These are phyloP conservation scores for Pharus latifolius DNA, from an alignment of 176 grass and related monocot genomes.

Conservation along the genomic window DNA sequence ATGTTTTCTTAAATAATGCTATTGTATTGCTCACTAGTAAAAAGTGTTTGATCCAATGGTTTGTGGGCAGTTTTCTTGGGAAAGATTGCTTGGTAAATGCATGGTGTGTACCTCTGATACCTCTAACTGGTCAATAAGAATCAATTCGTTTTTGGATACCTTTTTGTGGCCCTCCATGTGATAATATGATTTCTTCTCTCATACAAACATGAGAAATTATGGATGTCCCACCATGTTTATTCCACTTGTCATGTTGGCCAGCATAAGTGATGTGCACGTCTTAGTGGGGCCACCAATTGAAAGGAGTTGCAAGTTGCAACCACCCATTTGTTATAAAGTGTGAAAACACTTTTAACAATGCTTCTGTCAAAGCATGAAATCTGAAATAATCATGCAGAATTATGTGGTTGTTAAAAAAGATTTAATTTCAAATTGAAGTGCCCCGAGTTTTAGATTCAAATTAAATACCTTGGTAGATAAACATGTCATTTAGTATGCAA, in stretches of 20 bases:
- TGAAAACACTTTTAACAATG: background rate
- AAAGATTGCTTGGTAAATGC: background rate
- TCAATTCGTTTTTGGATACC: background rate
- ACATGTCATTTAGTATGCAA: background rate
- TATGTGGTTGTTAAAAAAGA: background rate
- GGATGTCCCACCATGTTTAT: background rate
- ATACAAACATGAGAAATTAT: background rate
- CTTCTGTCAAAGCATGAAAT: background rate
- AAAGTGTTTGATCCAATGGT: background rate
- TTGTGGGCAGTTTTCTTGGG: background rate
- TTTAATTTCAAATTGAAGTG: background rate
- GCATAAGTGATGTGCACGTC: background rate
- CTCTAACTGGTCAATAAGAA: background rate
- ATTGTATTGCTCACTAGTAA: background rate
- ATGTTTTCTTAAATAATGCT: conserved; percentile 2
- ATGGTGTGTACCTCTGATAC: background rate
- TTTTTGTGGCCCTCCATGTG: background rate
- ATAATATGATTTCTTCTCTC: conserved; percentile 18
- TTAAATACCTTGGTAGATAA: background rate
- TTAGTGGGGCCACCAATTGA: background rate
- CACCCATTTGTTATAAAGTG: background rate
- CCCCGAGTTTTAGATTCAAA: background rate
- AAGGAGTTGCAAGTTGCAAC: background rate
- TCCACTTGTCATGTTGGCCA: conserved; percentile 6
- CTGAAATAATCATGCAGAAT: background rate